These are phyloP conservation scores for Fraxinus paxiana DNA, from an alignment of 305 asterid genomes.

Conservation along the genomic window DNA sequence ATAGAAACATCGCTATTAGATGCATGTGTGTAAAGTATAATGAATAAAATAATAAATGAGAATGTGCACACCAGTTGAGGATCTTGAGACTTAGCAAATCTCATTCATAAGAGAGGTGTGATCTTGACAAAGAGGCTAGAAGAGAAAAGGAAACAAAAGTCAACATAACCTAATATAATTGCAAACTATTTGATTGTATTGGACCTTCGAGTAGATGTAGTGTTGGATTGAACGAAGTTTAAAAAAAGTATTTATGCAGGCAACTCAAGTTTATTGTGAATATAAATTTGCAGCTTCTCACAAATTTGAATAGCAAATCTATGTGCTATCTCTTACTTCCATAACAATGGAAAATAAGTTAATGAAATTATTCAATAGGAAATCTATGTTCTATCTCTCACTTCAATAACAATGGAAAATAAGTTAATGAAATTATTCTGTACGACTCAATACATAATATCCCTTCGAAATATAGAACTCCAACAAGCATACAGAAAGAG, in stretches of 20 bases:
- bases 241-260: background rate
- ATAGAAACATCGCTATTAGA: background rate
- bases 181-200: background rate
- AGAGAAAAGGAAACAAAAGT: background rate
- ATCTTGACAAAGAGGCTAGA: background rate
- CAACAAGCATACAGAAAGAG: conserved; percentile 15
- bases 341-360: background rate
- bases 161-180: background rate
- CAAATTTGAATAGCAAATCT: conserved; percentile 9
- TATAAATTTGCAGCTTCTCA: background rate
- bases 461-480: conserved; percentile 22
- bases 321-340: background rate
- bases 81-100: background rate
- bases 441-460: background rate
- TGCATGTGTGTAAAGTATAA: background rate
- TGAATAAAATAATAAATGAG: background rate
- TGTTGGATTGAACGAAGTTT: background rate
- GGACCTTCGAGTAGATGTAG: background rate
- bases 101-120: background rate
- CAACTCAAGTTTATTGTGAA: background rate
- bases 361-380: background rate
- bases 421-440: conserved; percentile 4
- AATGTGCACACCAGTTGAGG: background rate
- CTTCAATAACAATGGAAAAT: background rate
- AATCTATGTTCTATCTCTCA: background rate